Conservation (phyloP, 1,139 yeast species). For the Yamadazyma jaroonii region DNA sequence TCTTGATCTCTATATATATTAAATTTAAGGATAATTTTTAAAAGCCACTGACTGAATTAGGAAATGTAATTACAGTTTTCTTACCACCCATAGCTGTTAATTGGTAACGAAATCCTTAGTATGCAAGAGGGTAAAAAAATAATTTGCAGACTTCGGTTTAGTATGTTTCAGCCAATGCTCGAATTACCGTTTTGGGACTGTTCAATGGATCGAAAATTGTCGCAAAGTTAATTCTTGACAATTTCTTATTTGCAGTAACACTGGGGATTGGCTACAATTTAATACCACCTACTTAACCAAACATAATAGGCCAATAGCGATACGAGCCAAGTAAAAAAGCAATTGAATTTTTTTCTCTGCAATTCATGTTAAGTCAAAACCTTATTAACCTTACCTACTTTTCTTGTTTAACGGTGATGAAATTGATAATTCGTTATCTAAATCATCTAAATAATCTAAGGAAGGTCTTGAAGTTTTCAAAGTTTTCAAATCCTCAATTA, state of each 20-base stretch:
- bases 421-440: conserved; percentile 12
- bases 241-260: not conserved
- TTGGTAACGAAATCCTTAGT: too few species aligned
- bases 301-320: too few species aligned
- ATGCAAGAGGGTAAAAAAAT: too few species aligned
- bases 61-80: too few species aligned
- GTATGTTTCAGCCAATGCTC: conserved; percentile 12
- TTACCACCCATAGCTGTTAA: too few species aligned
- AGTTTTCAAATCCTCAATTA: conserved; percentile 9
- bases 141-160: too few species aligned
- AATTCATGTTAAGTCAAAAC: not conserved
- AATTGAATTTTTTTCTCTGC: too few species aligned
- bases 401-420: conserved; percentile 8
- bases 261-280: conserved; percentile 1
- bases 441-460: conserved; percentile 6
- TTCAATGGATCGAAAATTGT: conserved; percentile 10
- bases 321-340: too few species aligned
- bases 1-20: too few species aligned
- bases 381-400: not conserved
- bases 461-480: not conserved
- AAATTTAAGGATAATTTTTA: too few species aligned
- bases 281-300: too few species aligned
- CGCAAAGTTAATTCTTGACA: conserved; percentile 1
- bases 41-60: too few species aligned
- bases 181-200: conserved; percentile 12